These are phyloP conservation scores for Kwoniella dejecticola DNA, from an alignment of 768 basidiomycete species.

Conservation along the genomic window DNA sequence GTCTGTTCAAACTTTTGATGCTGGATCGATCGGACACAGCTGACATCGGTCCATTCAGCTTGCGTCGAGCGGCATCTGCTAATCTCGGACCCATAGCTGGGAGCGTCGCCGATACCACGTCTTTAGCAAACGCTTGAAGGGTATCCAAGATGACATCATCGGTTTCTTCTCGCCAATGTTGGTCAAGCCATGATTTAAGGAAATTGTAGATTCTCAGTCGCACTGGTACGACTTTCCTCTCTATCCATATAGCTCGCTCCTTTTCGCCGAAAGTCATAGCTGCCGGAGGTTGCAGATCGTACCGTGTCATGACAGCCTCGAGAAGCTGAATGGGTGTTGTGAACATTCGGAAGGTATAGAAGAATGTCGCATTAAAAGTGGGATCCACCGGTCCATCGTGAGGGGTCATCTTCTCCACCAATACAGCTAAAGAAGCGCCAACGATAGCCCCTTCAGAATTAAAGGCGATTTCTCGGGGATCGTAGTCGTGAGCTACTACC, in stretches of 20 bases:
- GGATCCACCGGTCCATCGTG: conserved; percentile 88
- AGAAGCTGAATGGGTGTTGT: conserved; percentile 75
- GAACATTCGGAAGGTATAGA: conserved; percentile 92
- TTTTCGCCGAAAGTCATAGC: conserved; percentile 61
- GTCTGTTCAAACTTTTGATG: conserved; percentile 4
- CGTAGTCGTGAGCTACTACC: conserved; percentile 66
- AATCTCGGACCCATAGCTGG: conserved; percentile 54
- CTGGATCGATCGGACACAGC: conserved; percentile 14
- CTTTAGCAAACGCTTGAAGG: conserved; percentile 51
- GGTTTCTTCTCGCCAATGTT: conserved; percentile 76
- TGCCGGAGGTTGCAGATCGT: conserved; percentile 66
- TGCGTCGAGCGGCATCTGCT: conserved; percentile 47
- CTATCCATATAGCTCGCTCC: conserved; percentile 69
- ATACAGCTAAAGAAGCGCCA: conserved; percentile 80
- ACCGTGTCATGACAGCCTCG: conserved; percentile 75
- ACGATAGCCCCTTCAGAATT: conserved; percentile 87
- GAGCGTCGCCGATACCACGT: conserved; percentile 47
- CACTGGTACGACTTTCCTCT: conserved; percentile 83
- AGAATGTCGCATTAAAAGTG: conserved; percentile 84
- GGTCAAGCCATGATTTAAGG: conserved; percentile 90
- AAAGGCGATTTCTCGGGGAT: conserved; percentile 80
- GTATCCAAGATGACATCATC: conserved; percentile 66
- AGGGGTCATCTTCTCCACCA: conserved; percentile 97
- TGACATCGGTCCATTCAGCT: conserved; percentile 19
- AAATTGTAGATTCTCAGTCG: conserved; percentile 88